phyloP scores from a whole-genome alignment of 2,329 filamentous ascomycete species.

The Sclerotinia sclerotiorum region DNA sequence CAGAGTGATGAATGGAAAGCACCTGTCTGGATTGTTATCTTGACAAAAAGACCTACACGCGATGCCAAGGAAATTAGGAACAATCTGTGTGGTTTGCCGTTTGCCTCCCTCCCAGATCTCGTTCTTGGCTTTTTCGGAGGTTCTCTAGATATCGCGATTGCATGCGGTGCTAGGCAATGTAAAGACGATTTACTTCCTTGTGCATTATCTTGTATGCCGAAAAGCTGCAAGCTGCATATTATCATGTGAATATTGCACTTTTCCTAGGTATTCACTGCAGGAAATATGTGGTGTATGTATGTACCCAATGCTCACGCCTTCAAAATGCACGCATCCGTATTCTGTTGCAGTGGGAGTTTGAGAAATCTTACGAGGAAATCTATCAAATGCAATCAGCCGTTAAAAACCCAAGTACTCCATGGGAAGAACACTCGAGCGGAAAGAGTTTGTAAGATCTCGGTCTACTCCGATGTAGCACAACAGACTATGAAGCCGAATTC shows the following conservation, averaged over 20 bases:
- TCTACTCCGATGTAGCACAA: background rate
- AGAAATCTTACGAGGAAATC: background rate
- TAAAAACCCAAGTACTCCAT: background rate
- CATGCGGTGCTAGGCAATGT: background rate
- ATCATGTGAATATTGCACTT: background rate
- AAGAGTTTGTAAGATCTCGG: background rate
- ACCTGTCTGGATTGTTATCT: background rate
- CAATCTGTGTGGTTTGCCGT: background rate
- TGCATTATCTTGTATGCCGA: background rate
- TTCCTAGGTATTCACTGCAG: background rate
- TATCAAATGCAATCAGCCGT: no score
- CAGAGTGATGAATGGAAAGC: no score
- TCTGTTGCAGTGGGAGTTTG: background rate
- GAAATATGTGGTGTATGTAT: no score
- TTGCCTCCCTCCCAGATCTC: background rate
- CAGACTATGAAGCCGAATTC: background rate
- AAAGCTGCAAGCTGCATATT: background rate
- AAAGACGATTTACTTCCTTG: background rate
- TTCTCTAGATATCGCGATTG: no score
- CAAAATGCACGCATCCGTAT: background rate
- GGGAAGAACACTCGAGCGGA: background rate
- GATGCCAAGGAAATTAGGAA: background rate
- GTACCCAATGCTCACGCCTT: background rate
- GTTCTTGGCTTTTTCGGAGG: no score
- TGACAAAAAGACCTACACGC: no score